Evolutionary conservation across 2,329 filamentous ascomycete genomes (phyloP), one percentile per base, ranked within the genome.

Genomic region (Tolypocladium capitatum): DNA sequence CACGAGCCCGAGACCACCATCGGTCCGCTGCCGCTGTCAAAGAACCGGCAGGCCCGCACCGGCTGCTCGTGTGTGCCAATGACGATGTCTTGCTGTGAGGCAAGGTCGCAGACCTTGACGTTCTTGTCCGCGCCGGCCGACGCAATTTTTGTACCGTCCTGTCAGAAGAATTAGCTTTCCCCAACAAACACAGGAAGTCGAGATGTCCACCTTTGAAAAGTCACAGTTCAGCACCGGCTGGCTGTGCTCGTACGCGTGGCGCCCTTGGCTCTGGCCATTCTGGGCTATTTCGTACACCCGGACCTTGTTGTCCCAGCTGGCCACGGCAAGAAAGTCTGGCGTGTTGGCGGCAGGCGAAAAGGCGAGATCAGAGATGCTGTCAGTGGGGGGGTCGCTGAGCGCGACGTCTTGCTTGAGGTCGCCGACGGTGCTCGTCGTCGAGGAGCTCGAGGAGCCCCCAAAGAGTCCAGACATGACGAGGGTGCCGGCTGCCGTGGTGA

Each of bases 281-380:
- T 68, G 69, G 54, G 83, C 80, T 62, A 97, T 88, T 66, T 97
- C 88, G 70, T 97, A 98, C 63, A 98, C 91, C 61, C 90, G 84
- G 53, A 97, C 88, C 66, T 95, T 94, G 72, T 94, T 94, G 69
- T 98, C 92, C 92, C 92, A 98, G 58, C 88, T 95, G 43, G 88
- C 74, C 33, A 96, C 86, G 24, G 91, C 89, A 18, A 98, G 75
- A 63, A 94, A 85, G 58, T 97, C 88, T 60, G 64, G 63, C 42
- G 59, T 65, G 59, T 63, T 72, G 60, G 52, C 69, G 60, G 60
- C 74, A 60, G 84, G 80, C 14, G 84, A 90, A 70, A 96, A 98
- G 44, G 80, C 73, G 51, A 98, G 75, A 62, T 89, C 87, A 33
- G 90, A 90, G 60, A 97, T 84, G 66, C 85, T 86, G 68, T 98